Percentiles rank a stretch among this genome's conserved stretches.
Conservation (phyloP, 2,329 filamentous ascomycete species). For the Fusarium protoensiforme region DNA sequence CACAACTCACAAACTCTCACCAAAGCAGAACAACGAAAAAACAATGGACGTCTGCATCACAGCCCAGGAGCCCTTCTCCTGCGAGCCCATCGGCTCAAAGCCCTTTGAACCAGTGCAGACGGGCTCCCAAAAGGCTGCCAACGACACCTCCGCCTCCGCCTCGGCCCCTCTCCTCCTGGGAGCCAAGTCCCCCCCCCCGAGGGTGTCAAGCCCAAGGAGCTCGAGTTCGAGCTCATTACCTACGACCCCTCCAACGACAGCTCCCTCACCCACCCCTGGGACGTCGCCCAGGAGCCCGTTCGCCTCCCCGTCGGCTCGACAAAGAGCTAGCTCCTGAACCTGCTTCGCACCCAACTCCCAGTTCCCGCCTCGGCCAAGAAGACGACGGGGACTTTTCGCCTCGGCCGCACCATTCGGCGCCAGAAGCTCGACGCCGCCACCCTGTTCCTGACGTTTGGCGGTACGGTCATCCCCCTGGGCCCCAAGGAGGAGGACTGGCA, state of each 20-base stretch:
- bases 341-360: conserved; percentile 37
- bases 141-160: background rate
- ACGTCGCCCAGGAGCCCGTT: conserved; percentile 30
- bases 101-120: conserved; percentile 28
- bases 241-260: conserved; percentile 36
- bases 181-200: background rate
- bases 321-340: conserved; percentile 40
- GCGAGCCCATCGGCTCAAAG: conserved; percentile 27
- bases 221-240: conserved; percentile 41
- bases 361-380: background rate
- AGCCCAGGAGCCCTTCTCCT: conserved; percentile 40
- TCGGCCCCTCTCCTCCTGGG: background rate
- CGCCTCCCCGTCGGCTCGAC: conserved; percentile 29
- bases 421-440: conserved; percentile 37
- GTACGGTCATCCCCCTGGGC: conserved; percentile 36
- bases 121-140: conserved; percentile 5
- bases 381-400: conserved; percentile 2
- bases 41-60: conserved; percentile 43
- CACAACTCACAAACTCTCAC: background rate
- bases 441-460: conserved; percentile 41
- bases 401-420: conserved; percentile 5
- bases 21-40: background rate
- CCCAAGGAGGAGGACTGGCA: conserved; percentile 40
- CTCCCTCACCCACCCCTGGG: conserved; percentile 41
- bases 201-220: conserved; percentile 2